Evolutionary conservation across 1,284 basidiomycete genomes (phyloP).

Genomic region (Sporisorium iseilematis-ciliati): DNA sequence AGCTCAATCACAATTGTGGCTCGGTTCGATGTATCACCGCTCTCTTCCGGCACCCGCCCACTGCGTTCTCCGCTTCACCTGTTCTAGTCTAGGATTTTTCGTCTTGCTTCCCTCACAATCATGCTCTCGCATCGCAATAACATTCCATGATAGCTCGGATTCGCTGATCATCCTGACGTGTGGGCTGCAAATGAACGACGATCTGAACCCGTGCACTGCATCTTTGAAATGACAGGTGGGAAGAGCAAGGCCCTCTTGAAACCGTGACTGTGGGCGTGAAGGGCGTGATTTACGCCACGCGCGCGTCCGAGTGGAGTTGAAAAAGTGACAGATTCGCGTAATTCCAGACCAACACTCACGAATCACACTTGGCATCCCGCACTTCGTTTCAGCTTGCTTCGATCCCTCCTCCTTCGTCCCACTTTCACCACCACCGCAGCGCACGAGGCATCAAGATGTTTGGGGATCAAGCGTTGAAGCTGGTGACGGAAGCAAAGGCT

Average conservation of each 20-base stretch:
- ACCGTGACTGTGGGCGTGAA: neutral
- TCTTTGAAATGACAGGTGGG: slow-evolving; percentile 1
- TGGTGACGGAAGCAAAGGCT: slow-evolving; percentile 85
- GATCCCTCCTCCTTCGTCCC: slow-evolving; percentile 1
- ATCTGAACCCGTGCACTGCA: neutral
- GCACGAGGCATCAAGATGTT: slow-evolving; percentile 71
- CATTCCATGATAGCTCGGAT: slow-evolving; percentile 2
- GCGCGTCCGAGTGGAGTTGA: slow-evolving; percentile 12
- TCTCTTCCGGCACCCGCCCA: neutral
- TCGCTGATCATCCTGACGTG: neutral
- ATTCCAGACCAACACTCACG: too few relatives aligned
- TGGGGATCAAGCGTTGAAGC: slow-evolving; percentile 85
- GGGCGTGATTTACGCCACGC: slow-evolving; percentile 18
- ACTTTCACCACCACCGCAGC: neutral
- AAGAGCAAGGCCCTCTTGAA: neutral
- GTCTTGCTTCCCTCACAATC: neutral
- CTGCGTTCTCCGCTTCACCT: neutral
- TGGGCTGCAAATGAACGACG: neutral
- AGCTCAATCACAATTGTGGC: neutral
- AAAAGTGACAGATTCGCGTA: slow-evolving; percentile 14
- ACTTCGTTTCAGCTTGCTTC: too few relatives aligned
- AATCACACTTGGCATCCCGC: too few relatives aligned
- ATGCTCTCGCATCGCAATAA: slow-evolving; percentile 20
- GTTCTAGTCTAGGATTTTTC: slow-evolving; percentile 3
- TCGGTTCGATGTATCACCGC: neutral